These are phyloP conservation scores for Phylloporus sp. DNA, from an alignment of 768 basidiomycete genomes.

Conservation along the genomic window DNA sequence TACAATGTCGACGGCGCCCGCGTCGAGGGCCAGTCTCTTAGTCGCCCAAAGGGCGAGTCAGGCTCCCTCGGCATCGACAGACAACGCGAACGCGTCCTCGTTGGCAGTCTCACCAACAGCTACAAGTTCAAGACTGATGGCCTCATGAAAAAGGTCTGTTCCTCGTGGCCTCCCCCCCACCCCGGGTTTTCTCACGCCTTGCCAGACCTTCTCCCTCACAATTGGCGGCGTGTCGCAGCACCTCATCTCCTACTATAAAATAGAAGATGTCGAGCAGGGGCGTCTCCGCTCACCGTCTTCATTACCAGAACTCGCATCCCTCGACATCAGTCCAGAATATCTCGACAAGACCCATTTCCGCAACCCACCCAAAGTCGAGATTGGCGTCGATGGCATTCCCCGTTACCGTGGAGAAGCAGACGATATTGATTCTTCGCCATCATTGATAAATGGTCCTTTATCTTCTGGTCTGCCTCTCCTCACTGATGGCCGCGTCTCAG, in stretches of 20 bases:
- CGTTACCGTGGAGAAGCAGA: constrained; percentile 84
- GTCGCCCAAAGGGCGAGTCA: constrained; percentile 58
- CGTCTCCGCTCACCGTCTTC: constrained; percentile 86
- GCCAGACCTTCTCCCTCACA: constrained; percentile 85
- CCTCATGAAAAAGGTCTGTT: constrained; percentile 91
- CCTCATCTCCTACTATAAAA: constrained; percentile 90
- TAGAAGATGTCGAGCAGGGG: constrained; percentile 87
- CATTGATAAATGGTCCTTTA: constrained; percentile 38
- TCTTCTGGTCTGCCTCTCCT: constrained; percentile 49
- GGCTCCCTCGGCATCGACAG: constrained; percentile 54
- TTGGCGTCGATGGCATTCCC: constrained; percentile 77
- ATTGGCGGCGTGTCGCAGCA: constrained; percentile 86
- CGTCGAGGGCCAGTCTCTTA: constrained; percentile 46
- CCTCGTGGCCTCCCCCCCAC: constrained; percentile 7
- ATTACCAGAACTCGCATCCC: constrained; percentile 77
- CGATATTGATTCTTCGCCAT: constrained; percentile 51
- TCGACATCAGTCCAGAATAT: constrained; percentile 85
- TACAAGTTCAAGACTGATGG: constrained; percentile 92
- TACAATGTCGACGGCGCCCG: constrained; percentile 33
- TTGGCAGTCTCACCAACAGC: constrained; percentile 89
- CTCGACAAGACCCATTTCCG: constrained; percentile 90
- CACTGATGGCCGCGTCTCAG: constrained; percentile 42
- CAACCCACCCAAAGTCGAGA: constrained; percentile 83
- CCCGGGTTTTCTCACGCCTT: constrained; percentile 28
- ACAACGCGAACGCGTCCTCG: constrained; percentile 73